Evolutionary conservation across 148 eudicot species (phyloP).

Genomic region (Fagopyrum tataricum): DNA sequence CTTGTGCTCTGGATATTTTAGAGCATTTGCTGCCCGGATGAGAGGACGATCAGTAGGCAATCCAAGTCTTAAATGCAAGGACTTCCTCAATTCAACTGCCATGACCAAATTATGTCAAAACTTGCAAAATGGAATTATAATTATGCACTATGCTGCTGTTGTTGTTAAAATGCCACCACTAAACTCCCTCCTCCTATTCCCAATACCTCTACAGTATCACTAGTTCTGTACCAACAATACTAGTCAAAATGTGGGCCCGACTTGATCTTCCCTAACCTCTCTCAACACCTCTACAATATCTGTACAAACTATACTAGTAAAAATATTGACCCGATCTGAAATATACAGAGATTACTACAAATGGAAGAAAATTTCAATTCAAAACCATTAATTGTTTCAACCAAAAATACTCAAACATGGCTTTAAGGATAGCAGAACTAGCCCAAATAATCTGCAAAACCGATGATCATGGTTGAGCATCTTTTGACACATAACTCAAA

Average conservation of each 20-base stretch:
- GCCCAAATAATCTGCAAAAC: neutral
- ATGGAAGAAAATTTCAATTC: neutral
- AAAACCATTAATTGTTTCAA: neutral
- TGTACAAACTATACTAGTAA: neutral
- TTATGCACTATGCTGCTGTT: neutral
- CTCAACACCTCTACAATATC: neutral
- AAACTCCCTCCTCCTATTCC: neutral
- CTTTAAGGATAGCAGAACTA: neutral
- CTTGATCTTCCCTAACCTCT: neutral
- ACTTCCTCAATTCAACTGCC: conserved; percentile 81
- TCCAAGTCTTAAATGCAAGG: conserved; percentile 82
- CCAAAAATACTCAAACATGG: neutral
- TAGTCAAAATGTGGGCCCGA: neutral
- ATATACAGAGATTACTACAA: neutral
- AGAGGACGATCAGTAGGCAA: conserved; percentile 95
- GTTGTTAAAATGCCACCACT: neutral
- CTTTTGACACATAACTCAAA: neutral
- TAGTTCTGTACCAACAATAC: neutral
- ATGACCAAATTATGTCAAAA: conserved; percentile 8
- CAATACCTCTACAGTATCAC: neutral
- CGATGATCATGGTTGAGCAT: neutral
- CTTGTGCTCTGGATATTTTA: conserved; percentile 37
- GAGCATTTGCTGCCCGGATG: conserved; percentile 75
- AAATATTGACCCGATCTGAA: neutral
- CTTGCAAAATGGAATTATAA: neutral